These are phyloP conservation scores for Phyllosticta paracitricarpa DNA, from an alignment of 2,329 filamentous ascomycete species.

Conservation along the genomic window DNA sequence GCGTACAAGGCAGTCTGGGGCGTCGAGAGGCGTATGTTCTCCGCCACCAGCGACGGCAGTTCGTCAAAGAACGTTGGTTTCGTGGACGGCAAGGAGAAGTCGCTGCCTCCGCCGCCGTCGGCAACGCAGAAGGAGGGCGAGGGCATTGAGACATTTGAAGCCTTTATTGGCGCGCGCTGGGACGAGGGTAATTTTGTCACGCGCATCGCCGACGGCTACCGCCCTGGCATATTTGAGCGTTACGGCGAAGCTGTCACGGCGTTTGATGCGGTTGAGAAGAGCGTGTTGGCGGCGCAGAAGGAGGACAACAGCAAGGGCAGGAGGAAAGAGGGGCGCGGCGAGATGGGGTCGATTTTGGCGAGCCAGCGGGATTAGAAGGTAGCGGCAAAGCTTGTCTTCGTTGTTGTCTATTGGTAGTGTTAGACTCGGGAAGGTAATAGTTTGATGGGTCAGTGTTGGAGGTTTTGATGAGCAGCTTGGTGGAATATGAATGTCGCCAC, in stretches of 20 bases:
- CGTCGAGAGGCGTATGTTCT: slow-evolving; percentile 48
- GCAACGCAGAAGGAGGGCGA: background rate
- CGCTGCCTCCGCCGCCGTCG: background rate
- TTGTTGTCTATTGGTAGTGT: background rate
- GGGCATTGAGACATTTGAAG: slow-evolving; percentile 67
- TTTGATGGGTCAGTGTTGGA: too few species aligned
- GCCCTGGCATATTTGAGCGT: slow-evolving; percentile 59
- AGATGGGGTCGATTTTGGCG: background rate
- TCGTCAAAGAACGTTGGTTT: background rate
- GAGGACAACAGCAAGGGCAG: background rate
- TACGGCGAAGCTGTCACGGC: slow-evolving; percentile 70
- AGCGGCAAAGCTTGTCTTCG: background rate
- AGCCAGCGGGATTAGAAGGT: background rate
- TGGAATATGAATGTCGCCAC: too few species aligned
- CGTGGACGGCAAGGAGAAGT: background rate
- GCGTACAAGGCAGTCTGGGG: slow-evolving; percentile 97
- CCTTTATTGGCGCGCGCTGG: slow-evolving; percentile 77
- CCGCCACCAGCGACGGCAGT: background rate
- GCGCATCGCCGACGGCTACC: slow-evolving; percentile 74
- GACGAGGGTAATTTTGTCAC: slow-evolving; percentile 72
- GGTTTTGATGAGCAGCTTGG: too few species aligned
- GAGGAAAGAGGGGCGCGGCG: background rate
- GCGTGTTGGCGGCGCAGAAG: slow-evolving; percentile 42
- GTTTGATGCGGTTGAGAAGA: slow-evolving; percentile 66
- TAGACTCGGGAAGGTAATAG: background rate